A percentile compares a stretch with the other conserved stretches of the same genome.
These are phyloP conservation scores for Leptosphaerulina australis DNA, from an alignment of 2,329 filamentous ascomycete genomes.

Conservation along the genomic window DNA sequence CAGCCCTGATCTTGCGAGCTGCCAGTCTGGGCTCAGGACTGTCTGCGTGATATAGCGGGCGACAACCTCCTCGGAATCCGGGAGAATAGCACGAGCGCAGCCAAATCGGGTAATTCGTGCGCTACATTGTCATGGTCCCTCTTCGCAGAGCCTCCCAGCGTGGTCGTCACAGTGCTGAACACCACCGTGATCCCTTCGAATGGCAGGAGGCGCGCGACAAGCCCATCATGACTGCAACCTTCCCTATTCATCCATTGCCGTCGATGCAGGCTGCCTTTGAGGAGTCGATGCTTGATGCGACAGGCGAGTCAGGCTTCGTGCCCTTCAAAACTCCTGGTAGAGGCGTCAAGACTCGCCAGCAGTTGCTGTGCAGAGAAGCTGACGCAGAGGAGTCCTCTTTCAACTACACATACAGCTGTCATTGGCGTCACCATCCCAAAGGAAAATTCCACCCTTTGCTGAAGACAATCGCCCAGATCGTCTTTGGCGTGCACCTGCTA, in stretches of 20 bases:
- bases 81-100: conserved; percentile 12
- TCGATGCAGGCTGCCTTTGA: conserved; percentile 82
- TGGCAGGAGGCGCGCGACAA: conserved; percentile 44
- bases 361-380: conserved; percentile 63
- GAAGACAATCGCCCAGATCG: conserved; percentile 90
- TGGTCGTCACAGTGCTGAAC: conserved; percentile 26
- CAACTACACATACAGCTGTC: conserved; percentile 72
- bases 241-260: conserved; percentile 72
- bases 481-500: conserved; percentile 89
- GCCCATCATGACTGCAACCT: conserved; percentile 43
- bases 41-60: conserved; percentile 33
- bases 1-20: conserved; percentile 20
- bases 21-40: conserved; percentile 29
- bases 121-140: conserved; percentile 31
- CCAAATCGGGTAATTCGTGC: conserved; percentile 9
- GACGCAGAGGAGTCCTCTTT: conserved; percentile 69
- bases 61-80: conserved; percentile 25
- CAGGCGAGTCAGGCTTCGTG: conserved; percentile 47
- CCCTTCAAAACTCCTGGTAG: conserved; percentile 51
- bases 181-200: conserved; percentile 34
- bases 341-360: conserved; percentile 43
- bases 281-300: conserved; percentile 77
- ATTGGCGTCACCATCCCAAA: conserved; percentile 76
- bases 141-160: conserved; percentile 32
- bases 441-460: conserved; percentile 85